Conservation (phyloP, 176 grass and related monocot genomes). For the Lolium perenne region DNA sequence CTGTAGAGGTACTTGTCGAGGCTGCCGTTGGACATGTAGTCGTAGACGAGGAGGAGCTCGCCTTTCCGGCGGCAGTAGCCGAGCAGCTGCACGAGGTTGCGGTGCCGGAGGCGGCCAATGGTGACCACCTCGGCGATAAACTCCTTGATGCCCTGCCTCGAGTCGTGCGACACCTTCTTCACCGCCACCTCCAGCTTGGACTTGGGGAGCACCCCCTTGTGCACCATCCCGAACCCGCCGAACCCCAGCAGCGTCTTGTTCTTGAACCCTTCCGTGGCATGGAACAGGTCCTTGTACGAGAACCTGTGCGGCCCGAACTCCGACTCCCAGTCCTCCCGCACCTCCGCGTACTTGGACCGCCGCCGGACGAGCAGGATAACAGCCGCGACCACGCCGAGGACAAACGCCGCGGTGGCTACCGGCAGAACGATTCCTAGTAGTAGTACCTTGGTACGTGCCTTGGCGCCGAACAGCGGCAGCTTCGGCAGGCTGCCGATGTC, state of each 20-base stretch:
- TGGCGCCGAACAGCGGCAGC: slow-evolving; percentile 47
- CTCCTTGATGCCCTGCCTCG: slow-evolving; percentile 73
- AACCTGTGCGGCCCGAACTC: slow-evolving; percentile 81
- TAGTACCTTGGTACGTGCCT: slow-evolving; percentile 18
- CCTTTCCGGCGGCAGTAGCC: slow-evolving; percentile 74
- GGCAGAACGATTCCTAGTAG: too few relatives aligned
- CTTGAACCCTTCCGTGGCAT: slow-evolving; percentile 68
- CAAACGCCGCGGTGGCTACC: slow-evolving; percentile 46
- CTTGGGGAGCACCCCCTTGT: slow-evolving; percentile 60
- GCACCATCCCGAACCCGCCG: slow-evolving; percentile 75
- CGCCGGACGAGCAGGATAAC: slow-evolving; percentile 40
- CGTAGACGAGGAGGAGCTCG: slow-evolving; percentile 71
- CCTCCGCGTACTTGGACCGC: slow-evolving; percentile 58
- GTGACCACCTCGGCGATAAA: slow-evolving; percentile 75
- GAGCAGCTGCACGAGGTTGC: slow-evolving; percentile 70
- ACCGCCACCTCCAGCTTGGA: slow-evolving; percentile 68
- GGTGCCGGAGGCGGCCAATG: slow-evolving; percentile 68
- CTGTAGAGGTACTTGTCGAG: slow-evolving; percentile 61
- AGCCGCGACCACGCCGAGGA: slow-evolving; percentile 31
- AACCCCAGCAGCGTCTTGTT: slow-evolving; percentile 61
- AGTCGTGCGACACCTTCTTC: slow-evolving; percentile 71
- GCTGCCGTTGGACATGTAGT: slow-evolving; percentile 75
- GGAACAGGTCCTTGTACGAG: slow-evolving; percentile 79
- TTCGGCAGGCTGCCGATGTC: slow-evolving; percentile 54
- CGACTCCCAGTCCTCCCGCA: slow-evolving; percentile 81